Base-by-base conservation (phyloP, 2,329 filamentous ascomycete species). In the Microsporum ferrugineum region DNA sequence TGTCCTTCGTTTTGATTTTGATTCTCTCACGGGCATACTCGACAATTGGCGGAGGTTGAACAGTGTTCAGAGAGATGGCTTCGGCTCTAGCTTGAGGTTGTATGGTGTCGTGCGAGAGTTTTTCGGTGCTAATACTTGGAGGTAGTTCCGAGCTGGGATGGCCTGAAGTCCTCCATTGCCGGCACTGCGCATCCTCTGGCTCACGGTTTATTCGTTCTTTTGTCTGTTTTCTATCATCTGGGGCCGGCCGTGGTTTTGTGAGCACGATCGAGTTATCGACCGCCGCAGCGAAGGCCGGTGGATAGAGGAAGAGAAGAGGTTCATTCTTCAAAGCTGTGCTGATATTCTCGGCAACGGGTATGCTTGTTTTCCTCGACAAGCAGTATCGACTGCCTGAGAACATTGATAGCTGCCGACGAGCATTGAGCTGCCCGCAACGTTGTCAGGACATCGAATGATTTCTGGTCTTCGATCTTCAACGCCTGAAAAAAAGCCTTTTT, bases 261-360 rank as follows among this genome's bases (percentile, higher is more conserved):
- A 38, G 33, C 41, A 23, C 23, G 12, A 51, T 38, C 33, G 53
- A 55, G 29, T 45, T 38, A 7, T 61, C 31, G 23, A 71, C 62
- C 38, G 64, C 65, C 55, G 71, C 70, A 12, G 71, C 66, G 61
- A 71, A 68, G 72, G 73, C 77, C 64, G 68, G 71, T 59, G 76
- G 76, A 65, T 78, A 78, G 39, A 78, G 74, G 62, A 78, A 78
- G 14, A 75, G 70, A 53, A 78, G 67, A 63, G 75, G 75, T 66
- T 78, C 75, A 66, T 75, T 62, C 57, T 36, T 71, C 63, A 73
- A 65, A 66, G 70, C 67, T 66, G 69, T 5, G 39, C 39, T 67
- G 65, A 71, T 66, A 65, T 70, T 68, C 63, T 67, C 71, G 66
- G 76, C 72, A 63, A 72, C 66, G 65, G 72, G 67, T 62, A 68